phyloP scores from a whole-genome alignment of 345 rosid species.

The Garcia nutans region DNA sequence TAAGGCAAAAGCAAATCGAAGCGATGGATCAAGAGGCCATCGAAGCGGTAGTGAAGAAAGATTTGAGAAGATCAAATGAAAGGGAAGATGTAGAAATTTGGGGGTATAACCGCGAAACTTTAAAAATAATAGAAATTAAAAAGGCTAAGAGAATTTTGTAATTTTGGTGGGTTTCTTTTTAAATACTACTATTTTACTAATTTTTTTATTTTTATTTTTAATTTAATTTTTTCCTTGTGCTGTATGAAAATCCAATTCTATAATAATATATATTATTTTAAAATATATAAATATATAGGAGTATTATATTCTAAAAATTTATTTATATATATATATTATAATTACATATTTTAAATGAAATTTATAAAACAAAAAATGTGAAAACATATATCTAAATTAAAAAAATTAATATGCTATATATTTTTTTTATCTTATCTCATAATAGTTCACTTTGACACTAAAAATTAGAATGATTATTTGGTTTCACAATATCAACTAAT shows the following conservation, averaged over 20 bases:
- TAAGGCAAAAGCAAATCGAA: background rate
- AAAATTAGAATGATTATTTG: background rate
- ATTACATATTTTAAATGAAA: too few relatives aligned
- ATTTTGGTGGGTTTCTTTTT: background rate
- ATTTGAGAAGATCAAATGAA: constrained; percentile 7
- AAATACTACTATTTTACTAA: background rate
- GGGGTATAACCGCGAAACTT: constrained; percentile 34
- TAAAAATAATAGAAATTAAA: constrained; percentile 20
- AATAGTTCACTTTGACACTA: too few relatives aligned
- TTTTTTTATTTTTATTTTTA: background rate
- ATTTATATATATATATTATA: too few relatives aligned
- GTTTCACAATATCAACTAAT: background rate
- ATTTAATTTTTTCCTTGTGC: background rate
- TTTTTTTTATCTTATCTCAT: too few relatives aligned
- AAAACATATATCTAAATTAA: too few relatives aligned
- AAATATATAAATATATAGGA: too few relatives aligned
- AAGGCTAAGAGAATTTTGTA: background rate
- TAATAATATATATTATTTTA: too few relatives aligned
- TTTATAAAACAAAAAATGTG: too few relatives aligned
- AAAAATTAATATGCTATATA: too few relatives aligned
- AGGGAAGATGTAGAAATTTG: constrained; percentile 16
- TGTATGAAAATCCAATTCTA: too few relatives aligned
- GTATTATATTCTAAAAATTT: too few relatives aligned
- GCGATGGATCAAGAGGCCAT: constrained; percentile 1
- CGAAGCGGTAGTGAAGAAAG: background rate